Percentiles rank a stretch among this genome's conserved stretches.
Conservation (phyloP, 2,329 filamentous ascomycete species). For the Fusarium piperis region DNA sequence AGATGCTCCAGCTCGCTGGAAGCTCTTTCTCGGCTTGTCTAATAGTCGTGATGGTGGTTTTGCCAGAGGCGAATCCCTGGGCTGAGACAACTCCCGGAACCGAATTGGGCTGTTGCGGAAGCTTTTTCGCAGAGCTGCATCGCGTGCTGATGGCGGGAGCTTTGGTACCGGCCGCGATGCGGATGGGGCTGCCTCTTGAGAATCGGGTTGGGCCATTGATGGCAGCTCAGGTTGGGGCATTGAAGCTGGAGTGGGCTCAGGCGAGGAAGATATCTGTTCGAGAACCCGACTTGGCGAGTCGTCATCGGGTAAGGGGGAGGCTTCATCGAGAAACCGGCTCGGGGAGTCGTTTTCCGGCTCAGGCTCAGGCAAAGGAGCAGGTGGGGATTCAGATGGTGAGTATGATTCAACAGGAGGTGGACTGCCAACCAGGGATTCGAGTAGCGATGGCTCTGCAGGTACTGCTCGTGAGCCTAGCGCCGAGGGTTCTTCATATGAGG, state of each 20-base stretch:
- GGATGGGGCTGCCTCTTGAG: constrained; percentile 9
- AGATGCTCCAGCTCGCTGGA: neutral
- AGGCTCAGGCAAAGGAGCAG: neutral
- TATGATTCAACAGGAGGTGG: constrained; percentile 9
- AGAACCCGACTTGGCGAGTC: constrained; percentile 5
- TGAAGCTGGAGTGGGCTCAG: constrained; percentile 19
- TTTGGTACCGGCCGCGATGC: constrained; percentile 23
- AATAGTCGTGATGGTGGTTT: constrained; percentile 48
- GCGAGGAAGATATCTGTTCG: constrained; percentile 3
- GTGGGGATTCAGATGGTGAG: neutral
- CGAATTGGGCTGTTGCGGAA: constrained; percentile 69
- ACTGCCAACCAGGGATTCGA: neutral
- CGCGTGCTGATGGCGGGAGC: constrained; percentile 55
- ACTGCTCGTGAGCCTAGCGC: neutral
- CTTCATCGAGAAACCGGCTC: neutral
- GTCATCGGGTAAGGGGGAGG: constrained; percentile 6
- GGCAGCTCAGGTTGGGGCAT: constrained; percentile 30
- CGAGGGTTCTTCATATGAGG: neutral
- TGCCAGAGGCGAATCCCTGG: constrained; percentile 61
- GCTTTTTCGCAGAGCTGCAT: constrained; percentile 64
- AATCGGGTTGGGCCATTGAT: neutral
- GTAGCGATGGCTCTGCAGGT: neutral
- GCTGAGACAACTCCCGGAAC: constrained; percentile 49
- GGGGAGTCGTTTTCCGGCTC: neutral
- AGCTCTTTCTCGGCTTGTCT: constrained; percentile 24